A percentile compares a stretch with the other conserved stretches of the same genome.
Conservation (phyloP, 73 alveolate species). For the Halteria grandinella region DNA sequence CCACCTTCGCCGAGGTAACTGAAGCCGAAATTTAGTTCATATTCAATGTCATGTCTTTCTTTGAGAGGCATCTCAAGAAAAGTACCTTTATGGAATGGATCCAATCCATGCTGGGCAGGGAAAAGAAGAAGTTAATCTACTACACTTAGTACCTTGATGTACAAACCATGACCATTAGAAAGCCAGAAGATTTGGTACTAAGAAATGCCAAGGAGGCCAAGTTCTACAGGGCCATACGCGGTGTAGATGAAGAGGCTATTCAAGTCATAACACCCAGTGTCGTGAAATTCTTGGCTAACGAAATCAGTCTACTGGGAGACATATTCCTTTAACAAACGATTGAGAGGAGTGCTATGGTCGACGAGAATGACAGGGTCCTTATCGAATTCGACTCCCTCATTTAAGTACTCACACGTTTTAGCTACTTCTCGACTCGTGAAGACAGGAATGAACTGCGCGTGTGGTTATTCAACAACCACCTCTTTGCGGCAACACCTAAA, state of each 20-base stretch:
- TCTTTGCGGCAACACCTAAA: constrained; percentile 34
- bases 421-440: constrained; percentile 11
- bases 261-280: constrained; percentile 3
- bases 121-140: background rate
- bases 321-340: constrained; percentile 7
- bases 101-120: constrained; percentile 38
- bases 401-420: background rate
- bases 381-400: constrained; percentile 25
- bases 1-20: constrained; percentile 16
- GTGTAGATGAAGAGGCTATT: background rate
- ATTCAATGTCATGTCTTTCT: constrained; percentile 24
- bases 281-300: constrained; percentile 32
- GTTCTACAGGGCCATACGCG: constrained; percentile 15
- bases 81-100: constrained; percentile 21
- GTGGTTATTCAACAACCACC: constrained; percentile 15
- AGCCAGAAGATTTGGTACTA: background rate
- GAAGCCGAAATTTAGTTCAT: constrained; percentile 21
- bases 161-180: constrained; percentile 4
- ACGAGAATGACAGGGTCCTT: constrained; percentile 6
- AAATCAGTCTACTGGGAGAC: constrained; percentile 5
- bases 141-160: constrained; percentile 15
- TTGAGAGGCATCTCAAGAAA: background rate
- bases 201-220: constrained; percentile 7
- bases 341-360: constrained; percentile 16
- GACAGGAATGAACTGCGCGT: constrained; percentile 39